Evolutionary conservation across 352 stramenopile genomes (phyloP), one percentile per base, ranked within the genome.

Genomic region (Phytophthora sp.): DNA sequence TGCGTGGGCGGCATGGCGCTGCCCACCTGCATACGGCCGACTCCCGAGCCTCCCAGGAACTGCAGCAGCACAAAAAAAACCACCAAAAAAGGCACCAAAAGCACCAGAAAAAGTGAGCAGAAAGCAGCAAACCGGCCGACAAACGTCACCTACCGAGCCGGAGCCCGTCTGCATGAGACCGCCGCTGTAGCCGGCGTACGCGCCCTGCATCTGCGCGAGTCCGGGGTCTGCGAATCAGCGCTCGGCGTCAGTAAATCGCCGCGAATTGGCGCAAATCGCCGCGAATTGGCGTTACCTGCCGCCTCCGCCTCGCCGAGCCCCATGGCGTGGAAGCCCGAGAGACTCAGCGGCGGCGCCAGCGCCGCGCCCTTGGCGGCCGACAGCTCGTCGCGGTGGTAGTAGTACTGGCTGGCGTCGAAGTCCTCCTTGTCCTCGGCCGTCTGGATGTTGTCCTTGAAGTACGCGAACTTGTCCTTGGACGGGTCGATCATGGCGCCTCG

Each of bases 391-490:
- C 86, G 86, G 34, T 95, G 79, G 73, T 95, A 95, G 59, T 95
- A 95, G 61, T 95, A 95, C 54, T 93, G 86, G 59, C 84, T 93
- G 43, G 86, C 86, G 76, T 95, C 86, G 66, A 95, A 95, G 48
- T 92, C 84, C 68, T 95, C 70, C 71, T 95, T 92, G 62, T 95
- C 86, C 69, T 95, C 86, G 20, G 84, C 84, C 4, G 84, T 95
- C 74, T 95, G 86, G 67, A 95, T 92, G 62, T 95, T 95, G 67
- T 95, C 84, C 72, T 95, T 95, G 65, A 95, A 95, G 72, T 95
- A 95, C 1, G 86, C 86, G 61, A 95, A 89, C 64, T 93, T 93
- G 75, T 95, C 86, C 61, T 95, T 95, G 21, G 83, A 95, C 49
- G 86, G 86, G 60, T 95, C 86, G 55, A 95, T 92, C 84, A 93